Evolutionary conservation across 129 eudicot species (phyloP).

Genomic region (Centella asiatica): DNA sequence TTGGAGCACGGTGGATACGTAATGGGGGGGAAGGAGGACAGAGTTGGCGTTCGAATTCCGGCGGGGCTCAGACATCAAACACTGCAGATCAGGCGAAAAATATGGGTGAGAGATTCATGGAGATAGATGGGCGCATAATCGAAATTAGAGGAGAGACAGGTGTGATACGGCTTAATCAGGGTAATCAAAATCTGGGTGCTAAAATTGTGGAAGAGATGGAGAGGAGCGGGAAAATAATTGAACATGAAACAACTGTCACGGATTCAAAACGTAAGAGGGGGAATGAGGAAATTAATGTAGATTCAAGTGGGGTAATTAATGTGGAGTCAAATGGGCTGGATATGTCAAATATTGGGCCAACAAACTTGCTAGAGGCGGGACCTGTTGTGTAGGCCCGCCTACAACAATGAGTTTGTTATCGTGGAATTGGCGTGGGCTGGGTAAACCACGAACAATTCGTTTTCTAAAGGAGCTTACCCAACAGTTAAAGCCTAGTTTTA

Average conservation of each 20-base stretch:
- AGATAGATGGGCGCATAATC: not conserved
- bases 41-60: not conserved
- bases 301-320: not conserved
- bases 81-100: not conserved
- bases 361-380: not conserved
- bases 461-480: not conserved
- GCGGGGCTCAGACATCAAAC: not conserved
- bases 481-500: not conserved
- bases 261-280: not conserved
- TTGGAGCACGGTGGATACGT: not conserved
- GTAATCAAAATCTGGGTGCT: not conserved
- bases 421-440: not conserved
- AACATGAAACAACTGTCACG: not conserved
- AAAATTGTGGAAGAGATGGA: not conserved
- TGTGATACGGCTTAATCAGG: constrained; percentile 53
- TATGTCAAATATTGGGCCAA: not conserved
- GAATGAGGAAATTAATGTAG: not conserved
- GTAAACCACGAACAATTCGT: not conserved
- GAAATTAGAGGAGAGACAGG: constrained; percentile 11
- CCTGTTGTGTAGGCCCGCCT: not conserved
- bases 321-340: not conserved
- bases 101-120: not conserved
- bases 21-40: not conserved
- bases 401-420: not conserved
- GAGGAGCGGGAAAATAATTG: not conserved